Base-by-base conservation (phyloP, 139 green algal genomes). In the Picochlorum sp. region DNA sequence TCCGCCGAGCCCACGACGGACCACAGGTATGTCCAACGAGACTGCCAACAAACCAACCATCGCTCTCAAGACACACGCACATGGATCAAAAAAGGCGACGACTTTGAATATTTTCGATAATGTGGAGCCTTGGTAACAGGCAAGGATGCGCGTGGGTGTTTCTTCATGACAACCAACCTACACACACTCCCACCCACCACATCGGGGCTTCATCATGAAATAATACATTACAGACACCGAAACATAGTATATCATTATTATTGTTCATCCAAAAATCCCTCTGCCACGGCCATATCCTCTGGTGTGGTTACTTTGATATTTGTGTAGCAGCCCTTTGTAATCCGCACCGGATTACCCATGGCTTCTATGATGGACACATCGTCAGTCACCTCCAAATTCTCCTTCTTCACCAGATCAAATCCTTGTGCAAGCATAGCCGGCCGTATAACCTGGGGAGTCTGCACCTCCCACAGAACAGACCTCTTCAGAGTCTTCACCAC, bases 321-420 rank as follows among this genome's bases (percentile, higher is more conserved):
- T 38, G 86, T 95, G 77, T 98, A 98, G 6, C 79, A 80, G 2
- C 92, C 93, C 4, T 75, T 21, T 3, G 93, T 98, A 57, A 99
- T 90, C 32, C 77, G 77, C 10, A 99, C 94, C 0, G 89, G 90
- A 70, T 82, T 59, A n/a, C 90, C 90, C 59, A 98, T 71, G 7
- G 89, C 84, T 73, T 99, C 94, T 6, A 99, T 86, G 70, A 99
- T 95, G 16, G 88, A 96, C 41, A 99, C 92, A 49, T 99, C 92
- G 68, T 99, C 94, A 7, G 92, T 99, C 10, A 98, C 91, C 66
- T 95, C 92, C 49, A 96, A 66, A 13, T 66, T 57, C 52, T 95
- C 49, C 3, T 65, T 41, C 49, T 77, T 70, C 5, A 97, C 87
- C 58, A 90, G 65, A 65, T 90, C 78, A 77, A 96, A 97, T 8